A percentile compares a stretch with the other conserved stretches of the same genome.
Conservation (phyloP, 2,329 filamentous ascomycete genomes). For the Fusarium cyanostomum region DNA sequence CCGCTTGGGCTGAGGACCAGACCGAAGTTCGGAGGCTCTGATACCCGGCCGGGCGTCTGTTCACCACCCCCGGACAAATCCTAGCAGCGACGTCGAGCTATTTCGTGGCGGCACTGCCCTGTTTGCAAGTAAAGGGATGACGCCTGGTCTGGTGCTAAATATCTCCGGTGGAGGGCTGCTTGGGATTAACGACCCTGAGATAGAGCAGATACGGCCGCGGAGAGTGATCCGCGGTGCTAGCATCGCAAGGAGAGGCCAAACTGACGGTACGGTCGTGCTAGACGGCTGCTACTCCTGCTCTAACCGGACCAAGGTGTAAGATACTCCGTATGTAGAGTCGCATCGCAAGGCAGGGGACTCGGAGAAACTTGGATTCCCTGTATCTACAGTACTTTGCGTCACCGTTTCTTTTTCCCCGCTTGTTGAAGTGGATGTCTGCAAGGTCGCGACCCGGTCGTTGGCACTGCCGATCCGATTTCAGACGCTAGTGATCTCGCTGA, state of each 20-base stretch:
- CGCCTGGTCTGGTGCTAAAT: conserved; percentile 27
- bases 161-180: conserved; percentile 16
- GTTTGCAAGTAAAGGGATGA: conserved; percentile 27
- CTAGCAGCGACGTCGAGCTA: conserved; percentile 11
- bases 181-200: conserved; percentile 16
- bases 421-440: conserved; percentile 18
- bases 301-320: not conserved
- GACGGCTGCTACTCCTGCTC: not conserved
- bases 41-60: conserved; percentile 5
- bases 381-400: conserved; percentile 13
- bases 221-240: conserved; percentile 32
- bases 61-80: conserved; percentile 11
- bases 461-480: conserved; percentile 36
- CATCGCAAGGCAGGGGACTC: not conserved
- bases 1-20: conserved; percentile 16
- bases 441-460: conserved; percentile 28
- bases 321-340: not conserved
- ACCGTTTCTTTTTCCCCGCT: conserved; percentile 25
- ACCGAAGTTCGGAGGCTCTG: conserved; percentile 13
- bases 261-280: not conserved
- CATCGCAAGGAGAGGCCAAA: conserved; percentile 9
- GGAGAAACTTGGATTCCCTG: conserved; percentile 10
- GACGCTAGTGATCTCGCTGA: conserved; percentile 26
- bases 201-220: conserved; percentile 20
- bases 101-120: conserved; percentile 19